These are phyloP conservation scores for Fomitopsis betulina DNA, from an alignment of 1,284 basidiomycete species.

Conservation along the genomic window DNA sequence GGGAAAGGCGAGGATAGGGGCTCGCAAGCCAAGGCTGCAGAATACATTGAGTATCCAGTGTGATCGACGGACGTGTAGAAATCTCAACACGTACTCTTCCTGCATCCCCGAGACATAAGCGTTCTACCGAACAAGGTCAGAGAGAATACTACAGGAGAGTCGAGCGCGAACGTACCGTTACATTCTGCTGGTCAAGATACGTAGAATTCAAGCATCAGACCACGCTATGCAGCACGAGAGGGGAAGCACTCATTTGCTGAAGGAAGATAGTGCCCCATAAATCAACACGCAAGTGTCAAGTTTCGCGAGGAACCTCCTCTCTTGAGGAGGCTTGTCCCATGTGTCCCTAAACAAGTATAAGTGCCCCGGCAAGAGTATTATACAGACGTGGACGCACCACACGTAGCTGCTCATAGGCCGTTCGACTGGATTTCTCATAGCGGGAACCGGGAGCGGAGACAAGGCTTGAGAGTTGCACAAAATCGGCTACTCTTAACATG, in stretches of 20 bases:
- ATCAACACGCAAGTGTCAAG: slow-evolving; percentile 35
- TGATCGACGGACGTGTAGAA: not conserved
- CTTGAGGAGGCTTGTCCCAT: slow-evolving; percentile 37
- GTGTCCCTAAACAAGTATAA: slow-evolving; percentile 29
- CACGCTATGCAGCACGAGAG: not conserved
- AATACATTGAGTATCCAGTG: not conserved
- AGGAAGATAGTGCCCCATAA: slow-evolving; percentile 36
- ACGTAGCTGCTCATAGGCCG: slow-evolving; percentile 18
- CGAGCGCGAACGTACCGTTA: slow-evolving; percentile 27
- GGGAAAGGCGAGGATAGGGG: not conserved
- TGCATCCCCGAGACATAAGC: slow-evolving; percentile 43
- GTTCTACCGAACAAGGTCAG: slow-evolving; percentile 23
- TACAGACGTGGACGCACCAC: slow-evolving; percentile 11
- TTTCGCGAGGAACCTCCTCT: slow-evolving; percentile 33
- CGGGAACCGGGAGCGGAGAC: too few species aligned
- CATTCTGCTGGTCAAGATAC: slow-evolving; percentile 37
- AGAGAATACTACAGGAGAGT: not conserved
- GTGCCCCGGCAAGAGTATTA: not conserved
- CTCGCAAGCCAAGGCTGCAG: slow-evolving; percentile 25
- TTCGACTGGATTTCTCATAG: not conserved
- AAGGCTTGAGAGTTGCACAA: not conserved
- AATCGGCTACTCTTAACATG: too few species aligned
- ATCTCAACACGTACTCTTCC: slow-evolving; percentile 29
- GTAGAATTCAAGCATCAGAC: slow-evolving; percentile 18
- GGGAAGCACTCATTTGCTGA: slow-evolving; percentile 34